Base-by-base conservation (phyloP, 371 early-diverging fungal species). In the Dinochytrium kinnereticum region DNA sequence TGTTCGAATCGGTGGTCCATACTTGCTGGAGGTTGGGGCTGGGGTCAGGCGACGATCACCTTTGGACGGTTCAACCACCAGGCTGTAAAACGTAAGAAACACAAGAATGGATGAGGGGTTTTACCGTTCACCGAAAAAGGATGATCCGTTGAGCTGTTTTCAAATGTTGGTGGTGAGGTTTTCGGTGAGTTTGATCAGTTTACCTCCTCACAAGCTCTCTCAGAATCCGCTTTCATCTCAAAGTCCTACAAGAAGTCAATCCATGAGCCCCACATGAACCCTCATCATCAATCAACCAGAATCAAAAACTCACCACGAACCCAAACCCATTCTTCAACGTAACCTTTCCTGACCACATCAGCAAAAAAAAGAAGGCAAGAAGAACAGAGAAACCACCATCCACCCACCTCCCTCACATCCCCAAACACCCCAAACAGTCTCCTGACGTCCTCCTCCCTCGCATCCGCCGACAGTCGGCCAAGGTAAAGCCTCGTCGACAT, bases 271-370 rank as follows among this genome's bases (percentile, higher is more conserved):
- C 28, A 13, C 21, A 55, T 7, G 7, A 13, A 7, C 26, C 57
- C 21, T 13, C 21, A 55, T 55, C 17, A 24, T 30, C 57, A 55
- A 55, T 24, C 28, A 7, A 17, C 7, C 15, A 13, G 26, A 30
- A 15, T 7, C 13, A 30, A 15, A 26, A 55, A 55, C 57, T 55
- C 57, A 55, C 57, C 30, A 64, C 33, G 36, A 64, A 64, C 36
- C 64, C 64, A 37, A 64, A 64, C 15, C 64, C 64, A 31, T 64
- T 64, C 37, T 64, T 64, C 36, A 64, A 31, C 3, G 30, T 64
- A 37, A 64, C 31, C 64, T 64, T 24, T n/a, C n/a, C n/a, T n/a
- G n/a, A n/a, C n/a, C n/a, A n/a, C n/a, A n/a, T n/a, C n/a, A n/a
- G n/a, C n/a, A n/a, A n/a, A n/a, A n/a, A n/a, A n/a, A n/a, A n/a